A percentile compares a stretch with the other conserved stretches of the same genome.
Evolutionary conservation across 805 yeast genomes (phyloP).

Genomic region (Scheffersomyces amazonensis): DNA sequence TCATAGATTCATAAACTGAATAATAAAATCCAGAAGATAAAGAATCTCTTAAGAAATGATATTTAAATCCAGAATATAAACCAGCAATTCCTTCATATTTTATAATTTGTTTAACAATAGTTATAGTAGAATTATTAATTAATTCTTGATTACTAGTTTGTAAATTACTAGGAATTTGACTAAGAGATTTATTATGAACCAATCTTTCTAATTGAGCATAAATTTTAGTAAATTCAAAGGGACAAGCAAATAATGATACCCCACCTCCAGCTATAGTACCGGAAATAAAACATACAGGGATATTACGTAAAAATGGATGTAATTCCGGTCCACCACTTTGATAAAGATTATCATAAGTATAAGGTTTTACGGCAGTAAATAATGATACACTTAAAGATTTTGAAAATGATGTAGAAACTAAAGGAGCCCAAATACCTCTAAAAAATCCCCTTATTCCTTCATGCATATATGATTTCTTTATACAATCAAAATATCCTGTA

Average conservation of each 20-base stretch:
- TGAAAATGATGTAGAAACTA: conserved; percentile 62
- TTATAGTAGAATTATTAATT: conserved; percentile 33
- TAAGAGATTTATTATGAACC: conserved; percentile 25
- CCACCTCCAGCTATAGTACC: conserved; percentile 68
- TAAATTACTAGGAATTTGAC: conserved; percentile 11
- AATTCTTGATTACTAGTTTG: conserved; percentile 9
- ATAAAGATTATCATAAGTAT: conserved; percentile 14
- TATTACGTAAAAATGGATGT: conserved; percentile 40
- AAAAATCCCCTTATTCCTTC: conserved; percentile 75
- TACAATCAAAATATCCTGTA: conserved; percentile 54
- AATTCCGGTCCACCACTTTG: conserved; percentile 2
- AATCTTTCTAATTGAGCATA: conserved; percentile 70
- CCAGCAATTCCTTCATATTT: conserved; percentile 59
- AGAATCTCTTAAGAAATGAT: conserved; percentile 67
- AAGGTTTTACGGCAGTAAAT: conserved; percentile 55
- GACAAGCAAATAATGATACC: conserved; percentile 68
- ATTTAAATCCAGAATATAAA: conserved; percentile 69
- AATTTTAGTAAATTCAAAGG: conserved; percentile 81
- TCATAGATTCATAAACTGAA: conserved; percentile 71
- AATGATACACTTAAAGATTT: conserved; percentile 65
- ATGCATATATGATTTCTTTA: conserved; percentile 46
- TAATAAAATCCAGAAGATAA: conserved; percentile 72
- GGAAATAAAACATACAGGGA: conserved; percentile 46
- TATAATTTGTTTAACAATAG: conserved; percentile 46
- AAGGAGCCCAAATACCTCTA: conserved; percentile 74